A percentile compares a stretch with the other conserved stretches of the same genome.
Conservation (phyloP, 306 rosid species). For the Gillenia trifoliata region DNA sequence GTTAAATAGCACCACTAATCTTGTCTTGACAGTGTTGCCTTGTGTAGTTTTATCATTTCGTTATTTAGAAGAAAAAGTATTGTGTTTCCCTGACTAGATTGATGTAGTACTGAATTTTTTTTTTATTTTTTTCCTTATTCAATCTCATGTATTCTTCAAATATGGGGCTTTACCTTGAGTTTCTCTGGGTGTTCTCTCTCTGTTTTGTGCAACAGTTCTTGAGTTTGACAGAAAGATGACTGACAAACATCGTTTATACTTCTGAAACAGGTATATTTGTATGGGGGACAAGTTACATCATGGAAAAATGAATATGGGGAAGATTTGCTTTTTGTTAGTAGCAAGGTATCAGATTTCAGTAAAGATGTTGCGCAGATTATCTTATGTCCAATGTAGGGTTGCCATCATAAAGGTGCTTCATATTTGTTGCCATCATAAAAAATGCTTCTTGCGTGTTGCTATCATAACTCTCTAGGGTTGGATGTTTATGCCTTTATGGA, state of each 20-base stretch:
- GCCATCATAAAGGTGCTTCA: too few relatives aligned
- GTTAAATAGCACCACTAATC: background rate
- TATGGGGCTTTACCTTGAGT: background rate
- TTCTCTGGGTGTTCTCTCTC: background rate
- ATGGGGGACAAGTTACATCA: conserved; percentile 72
- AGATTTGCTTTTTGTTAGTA: conserved; percentile 67
- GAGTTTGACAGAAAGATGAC: background rate
- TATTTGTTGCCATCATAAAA: too few relatives aligned
- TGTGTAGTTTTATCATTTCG: background rate
- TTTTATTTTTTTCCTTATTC: background rate
- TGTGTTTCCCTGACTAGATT: background rate
- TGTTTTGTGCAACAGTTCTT: background rate
- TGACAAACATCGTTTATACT: background rate
- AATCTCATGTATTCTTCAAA: background rate
- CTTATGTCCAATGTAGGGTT: background rate
- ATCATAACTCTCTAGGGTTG: too few relatives aligned
- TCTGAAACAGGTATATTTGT: conserved; percentile 50
- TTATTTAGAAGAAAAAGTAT: background rate
- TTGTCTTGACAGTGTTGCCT: background rate
- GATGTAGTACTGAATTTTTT: background rate
- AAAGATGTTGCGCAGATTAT: background rate
- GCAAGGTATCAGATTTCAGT: conserved; percentile 40
- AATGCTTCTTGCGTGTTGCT: too few relatives aligned
- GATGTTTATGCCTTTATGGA: too few relatives aligned
- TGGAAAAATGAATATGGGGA: conserved; percentile 76